Evolutionary conservation across 2,329 filamentous ascomycete species (phyloP).

Genomic region (Exserohilum turcica): DNA sequence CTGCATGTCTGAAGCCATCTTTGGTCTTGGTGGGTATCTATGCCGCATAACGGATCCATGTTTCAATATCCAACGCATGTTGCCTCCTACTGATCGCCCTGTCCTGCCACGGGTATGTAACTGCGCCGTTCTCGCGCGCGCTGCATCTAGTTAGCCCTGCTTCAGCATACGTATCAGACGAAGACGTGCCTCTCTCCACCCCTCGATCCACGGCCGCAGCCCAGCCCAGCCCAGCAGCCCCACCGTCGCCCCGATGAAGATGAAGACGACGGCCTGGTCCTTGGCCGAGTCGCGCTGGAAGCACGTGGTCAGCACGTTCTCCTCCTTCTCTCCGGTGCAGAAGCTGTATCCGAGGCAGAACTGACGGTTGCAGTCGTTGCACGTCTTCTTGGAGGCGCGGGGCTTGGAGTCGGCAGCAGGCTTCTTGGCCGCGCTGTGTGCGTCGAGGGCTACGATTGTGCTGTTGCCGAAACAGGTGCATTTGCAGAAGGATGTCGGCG

Average conservation of each 20-base stretch:
- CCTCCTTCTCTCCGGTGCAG: constrained; percentile 65
- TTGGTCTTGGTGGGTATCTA: constrained; percentile 33
- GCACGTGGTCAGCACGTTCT: constrained; percentile 69
- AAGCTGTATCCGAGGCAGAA: constrained; percentile 68
- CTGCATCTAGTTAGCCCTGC: constrained; percentile 33
- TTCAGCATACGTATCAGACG: not conserved
- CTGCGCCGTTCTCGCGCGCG: constrained; percentile 54
- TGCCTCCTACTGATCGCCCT: constrained; percentile 23
- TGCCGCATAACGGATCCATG: constrained; percentile 17
- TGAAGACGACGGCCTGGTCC: constrained; percentile 68
- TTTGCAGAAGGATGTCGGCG: constrained; percentile 71
- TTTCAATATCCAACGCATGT: constrained; percentile 2
- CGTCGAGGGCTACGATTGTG: constrained; percentile 69
- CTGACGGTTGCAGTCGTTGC: constrained; percentile 70
- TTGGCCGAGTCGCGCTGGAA: constrained; percentile 72
- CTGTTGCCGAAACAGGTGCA: constrained; percentile 71
- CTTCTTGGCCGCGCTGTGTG: constrained; percentile 41
- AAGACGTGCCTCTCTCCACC: constrained; percentile 58
- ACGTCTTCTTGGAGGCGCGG: constrained; percentile 55
- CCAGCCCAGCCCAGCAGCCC: constrained; percentile 65
- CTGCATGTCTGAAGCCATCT: constrained; percentile 26
- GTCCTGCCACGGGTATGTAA: constrained; percentile 58
- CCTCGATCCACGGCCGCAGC: constrained; percentile 63
- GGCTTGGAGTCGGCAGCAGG: constrained; percentile 20
- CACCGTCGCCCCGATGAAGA: constrained; percentile 68